Evolutionary conservation across 2,329 filamentous ascomycete genomes (phyloP).

Genomic region (Penicillium thymicola): DNA sequence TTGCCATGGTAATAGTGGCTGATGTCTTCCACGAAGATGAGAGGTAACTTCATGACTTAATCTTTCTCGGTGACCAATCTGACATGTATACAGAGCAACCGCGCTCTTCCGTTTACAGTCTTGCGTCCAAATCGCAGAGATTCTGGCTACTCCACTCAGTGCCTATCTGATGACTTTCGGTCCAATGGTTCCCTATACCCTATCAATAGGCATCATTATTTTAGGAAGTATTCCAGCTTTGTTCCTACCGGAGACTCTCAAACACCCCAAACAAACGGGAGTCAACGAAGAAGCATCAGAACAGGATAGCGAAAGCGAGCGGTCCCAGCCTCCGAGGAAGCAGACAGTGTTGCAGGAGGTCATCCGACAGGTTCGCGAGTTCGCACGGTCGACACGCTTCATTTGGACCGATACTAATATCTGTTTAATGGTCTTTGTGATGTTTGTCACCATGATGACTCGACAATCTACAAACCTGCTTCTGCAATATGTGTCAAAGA

Average conservation of each 20-base stretch:
- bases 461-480: conserved; percentile 23
- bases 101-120: conserved; percentile 24
- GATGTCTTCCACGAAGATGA: conserved; percentile 31
- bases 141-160: conserved; percentile 28
- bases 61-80: not conserved
- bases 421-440: conserved; percentile 18
- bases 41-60: conserved; percentile 15
- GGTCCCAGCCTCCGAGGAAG: conserved; percentile 5
- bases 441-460: conserved; percentile 24
- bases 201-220: conserved; percentile 14
- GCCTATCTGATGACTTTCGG: conserved; percentile 27
- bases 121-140: conserved; percentile 21
- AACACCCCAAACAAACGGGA: conserved; percentile 13
- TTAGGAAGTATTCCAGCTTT: conserved; percentile 7
- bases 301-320: not conserved
- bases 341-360: conserved; percentile 8
- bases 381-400: conserved; percentile 22
- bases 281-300: not conserved
- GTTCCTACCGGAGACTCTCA: conserved; percentile 25
- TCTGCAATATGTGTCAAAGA: conserved; percentile 31
- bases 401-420: conserved; percentile 25
- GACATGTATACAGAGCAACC: conserved; percentile 17
- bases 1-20: conserved; percentile 25
- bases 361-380: conserved; percentile 13
- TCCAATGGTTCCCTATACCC: conserved; percentile 23